Conservation (phyloP, 2,329 filamentous ascomycete species). For the Aspergillus viridinutans region DNA sequence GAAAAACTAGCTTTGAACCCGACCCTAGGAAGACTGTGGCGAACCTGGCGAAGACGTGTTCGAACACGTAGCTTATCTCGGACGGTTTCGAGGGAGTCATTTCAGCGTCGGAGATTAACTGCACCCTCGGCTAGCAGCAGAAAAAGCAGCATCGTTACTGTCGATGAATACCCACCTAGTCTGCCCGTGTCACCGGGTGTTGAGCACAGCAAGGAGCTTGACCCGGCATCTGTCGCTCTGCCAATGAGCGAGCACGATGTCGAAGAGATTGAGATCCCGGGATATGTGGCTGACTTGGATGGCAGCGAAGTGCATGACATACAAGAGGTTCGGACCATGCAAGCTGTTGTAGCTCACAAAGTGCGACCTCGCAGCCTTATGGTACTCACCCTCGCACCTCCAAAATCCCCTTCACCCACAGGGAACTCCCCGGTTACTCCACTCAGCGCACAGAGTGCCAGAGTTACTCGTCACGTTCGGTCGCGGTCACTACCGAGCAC, state of each 20-base stretch:
- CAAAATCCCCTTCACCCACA: slow-evolving; percentile 23
- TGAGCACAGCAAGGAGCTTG: slow-evolving; percentile 21
- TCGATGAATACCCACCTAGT: slow-evolving; percentile 25
- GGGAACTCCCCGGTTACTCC: slow-evolving; percentile 23
- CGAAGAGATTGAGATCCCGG: slow-evolving; percentile 75
- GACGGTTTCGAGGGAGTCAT: slow-evolving; percentile 40
- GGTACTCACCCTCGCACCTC: slow-evolving; percentile 33
- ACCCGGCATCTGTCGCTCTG: slow-evolving; percentile 29
- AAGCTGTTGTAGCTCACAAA: slow-evolving; percentile 36
- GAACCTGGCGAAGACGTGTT: slow-evolving; percentile 83
- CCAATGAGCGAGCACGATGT: slow-evolving; percentile 35
- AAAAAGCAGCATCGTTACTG: slow-evolving; percentile 36
- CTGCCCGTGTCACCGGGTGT: slow-evolving; percentile 8
- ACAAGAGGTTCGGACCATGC: slow-evolving; percentile 30
- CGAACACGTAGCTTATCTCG: slow-evolving; percentile 34
- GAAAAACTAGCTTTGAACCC: slow-evolving; percentile 88
- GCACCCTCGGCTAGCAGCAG: slow-evolving; percentile 26
- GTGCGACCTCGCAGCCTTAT: slow-evolving; percentile 42
- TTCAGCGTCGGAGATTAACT: slow-evolving; percentile 28
- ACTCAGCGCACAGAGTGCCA: slow-evolving; percentile 20
- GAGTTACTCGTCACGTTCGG: slow-evolving; percentile 33
- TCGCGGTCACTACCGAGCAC: slow-evolving; percentile 50
- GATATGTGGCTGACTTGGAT: slow-evolving; percentile 59
- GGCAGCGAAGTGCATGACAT: slow-evolving; percentile 41
- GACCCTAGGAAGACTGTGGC: slow-evolving; percentile 84